Evolutionary conservation across 805 yeast species (phyloP), one percentile per base, ranked within the genome.

Genomic region (Sungouiozyma intestinalis): DNA sequence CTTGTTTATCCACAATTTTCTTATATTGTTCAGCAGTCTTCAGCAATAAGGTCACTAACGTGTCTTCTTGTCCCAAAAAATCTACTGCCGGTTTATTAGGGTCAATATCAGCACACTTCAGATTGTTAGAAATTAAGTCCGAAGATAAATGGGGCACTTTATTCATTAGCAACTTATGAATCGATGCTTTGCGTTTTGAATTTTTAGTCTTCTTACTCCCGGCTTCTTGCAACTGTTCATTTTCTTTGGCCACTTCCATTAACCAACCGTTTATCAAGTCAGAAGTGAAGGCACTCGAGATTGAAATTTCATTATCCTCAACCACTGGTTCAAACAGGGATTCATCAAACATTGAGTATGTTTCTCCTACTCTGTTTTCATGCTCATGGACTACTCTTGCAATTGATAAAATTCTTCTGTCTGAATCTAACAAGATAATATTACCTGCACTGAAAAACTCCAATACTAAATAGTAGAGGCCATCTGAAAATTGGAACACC

Each of bases 391-490:
- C 96, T 17, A 81, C 65, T 62, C 97, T 76, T 56, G 83, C 88
- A 21, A 87, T 64, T 0, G 90, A 69, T 53, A 87, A 51, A 40
- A 88, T 86, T 51, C 74, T 78, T 45, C 69, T 61, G 16, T 79
- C 72, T 21, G 76, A 71, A 59, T 90, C 94, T 47, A 90, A 67
- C 16, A 90, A 67, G 16, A 90, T 66, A 42, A 90, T 75, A 57
- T 90, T 90, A 20, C 98, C 98, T 2, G 96, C 96, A 57, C 96
- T 84, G 66, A 88, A 90, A 54, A 90, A 90, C 61, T 90, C 98
- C 41, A 90, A 62, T 0, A 85, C 95, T 48, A 90, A 65, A 51
- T 83, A 81, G 54, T 65, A 78, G 40, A 75, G 53, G 2, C 95
- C 95, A 53, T 85, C 95, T 36, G 88, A 78, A 63, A 90, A 90